Evolutionary conservation across 305 asterid genomes (phyloP), one percentile per base, ranked within the genome.

Genomic region (Plantago lanceolata): DNA sequence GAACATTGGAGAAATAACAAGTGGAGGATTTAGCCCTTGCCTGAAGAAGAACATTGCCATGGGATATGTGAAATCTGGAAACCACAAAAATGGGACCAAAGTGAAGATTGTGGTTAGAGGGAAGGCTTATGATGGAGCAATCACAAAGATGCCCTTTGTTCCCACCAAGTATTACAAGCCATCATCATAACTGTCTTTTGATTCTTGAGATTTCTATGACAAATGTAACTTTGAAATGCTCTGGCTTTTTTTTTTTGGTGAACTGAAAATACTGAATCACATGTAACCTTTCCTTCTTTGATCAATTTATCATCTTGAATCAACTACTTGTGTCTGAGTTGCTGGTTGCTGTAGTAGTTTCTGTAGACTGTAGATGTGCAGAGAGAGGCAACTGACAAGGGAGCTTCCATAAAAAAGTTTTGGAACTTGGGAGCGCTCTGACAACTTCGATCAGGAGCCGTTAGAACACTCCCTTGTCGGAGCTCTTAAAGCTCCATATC

Each of bases 21-120:
- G 99, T 63, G 99, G 99, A 19, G 99, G 99, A 44, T 93, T 93
- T 48, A 93, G 99, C 72, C 99, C 99, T 4, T 93, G 97, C 26
- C 84, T 93, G 3, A 93, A 93, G 88, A 90, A 89, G 68, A 93
- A 93, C 81, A 93, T 93, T 54, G 97, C 88, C 66, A 93, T 93
- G 96, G 99, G 99, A 60, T 93, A 93, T 58, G 93, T 93, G 50
- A 93, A 93, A 65, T 83, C 99, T 6, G 99, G 99, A 19, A 24
- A 3, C 19, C 97, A 93, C 82, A 93, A 90, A 77, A 70, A 80
- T 0, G 96, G 97, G 29, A 85, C 96, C 11, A 84, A 83, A 21
- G 81, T 90, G 19, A 93, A 89, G 90, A 81, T 93, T 35, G 79
- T 79, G 37, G 74, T 90, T 55, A 78, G 99, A 28, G 99, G 99